Conservation (phyloP, 2,329 filamentous ascomycete genomes). For the Venturia oleaginea region DNA sequence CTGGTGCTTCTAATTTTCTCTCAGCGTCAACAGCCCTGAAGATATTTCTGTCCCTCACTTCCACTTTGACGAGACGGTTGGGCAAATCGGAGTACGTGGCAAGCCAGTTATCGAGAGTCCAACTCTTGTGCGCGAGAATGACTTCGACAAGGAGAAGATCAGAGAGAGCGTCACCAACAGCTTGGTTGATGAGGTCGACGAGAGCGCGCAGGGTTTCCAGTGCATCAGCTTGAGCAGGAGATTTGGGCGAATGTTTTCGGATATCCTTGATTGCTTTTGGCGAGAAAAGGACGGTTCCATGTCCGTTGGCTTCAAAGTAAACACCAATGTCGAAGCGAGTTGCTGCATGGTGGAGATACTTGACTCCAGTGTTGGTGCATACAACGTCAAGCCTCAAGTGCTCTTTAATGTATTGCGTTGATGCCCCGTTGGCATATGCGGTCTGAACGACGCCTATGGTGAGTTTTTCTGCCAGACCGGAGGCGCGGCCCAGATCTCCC, state of each 20-base stretch:
- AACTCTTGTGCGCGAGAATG: conserved; percentile 89
- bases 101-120: conserved; percentile 85
- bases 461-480: conserved; percentile 68
- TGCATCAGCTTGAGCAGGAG: conserved; percentile 82
- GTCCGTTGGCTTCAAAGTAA: conserved; percentile 98
- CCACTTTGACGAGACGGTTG: conserved; percentile 87
- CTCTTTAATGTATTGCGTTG: conserved; percentile 84
- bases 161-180: conserved; percentile 89
- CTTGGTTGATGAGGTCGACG: conserved; percentile 93
- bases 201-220: conserved; percentile 76
- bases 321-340: conserved; percentile 91
- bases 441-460: conserved; percentile 95
- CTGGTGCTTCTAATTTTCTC: conserved; percentile 70
- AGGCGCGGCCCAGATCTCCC: conserved; percentile 72
- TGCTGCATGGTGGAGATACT: conserved; percentile 95
- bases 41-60: conserved; percentile 76
- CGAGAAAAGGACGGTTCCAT: conserved; percentile 93
- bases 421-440: conserved; percentile 93
- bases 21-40: conserved; percentile 93
- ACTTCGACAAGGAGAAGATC: conserved; percentile 95
- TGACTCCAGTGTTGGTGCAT: conserved; percentile 91
- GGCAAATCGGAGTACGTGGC: conserved; percentile 88
- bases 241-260: conserved; percentile 65
- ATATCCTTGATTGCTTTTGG: conserved; percentile 72
- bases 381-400: conserved; percentile 81